Base-by-base conservation (phyloP, 2,329 filamentous ascomycete species). In the Orbilia oligospora region DNA sequence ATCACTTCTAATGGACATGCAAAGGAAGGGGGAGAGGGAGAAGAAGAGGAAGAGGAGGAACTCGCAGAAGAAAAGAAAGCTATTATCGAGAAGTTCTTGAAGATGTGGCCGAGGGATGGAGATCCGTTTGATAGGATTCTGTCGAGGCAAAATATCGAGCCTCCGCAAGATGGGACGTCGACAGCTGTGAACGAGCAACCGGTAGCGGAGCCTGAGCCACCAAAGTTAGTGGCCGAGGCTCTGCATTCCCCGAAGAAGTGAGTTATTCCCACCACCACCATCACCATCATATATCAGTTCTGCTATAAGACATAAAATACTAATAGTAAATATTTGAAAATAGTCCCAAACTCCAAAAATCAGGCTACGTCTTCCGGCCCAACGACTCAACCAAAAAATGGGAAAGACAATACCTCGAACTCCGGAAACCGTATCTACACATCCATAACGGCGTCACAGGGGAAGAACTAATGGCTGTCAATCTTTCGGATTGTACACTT, bases 321-420 rank as follows among this genome's bases (percentile, higher is more conserved):
- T 79, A 71, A 79, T 41, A 36, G 27, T n/a, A 16, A 20, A 85
- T 83, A n/a, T n/a, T n/a, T n/a, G n/a, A 84, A 5, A 18, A 64
- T 53, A 82, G 81, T 67, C 76, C 81, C 51, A 79, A 81, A 65
- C 73, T 96, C 0, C 87, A 97, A 81, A 97, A 97, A 85, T 91
- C 93, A 16, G 94, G 94, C 16, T 97, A 96, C 84, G 88, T 99
- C 16, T 87, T 98, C 51, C 92, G 93, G 1, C 94, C 94, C 0
- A 94, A 94, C 83, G 91, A 90, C 70, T 91, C 93, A 68, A 93
- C 91, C 41, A 92, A 91, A 22, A 90, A 92, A 79, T 99, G 96
- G 96, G 89, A 96, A 30, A 93, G 94, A 82, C 91, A 95, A 49
- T 98, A 97, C 83, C 93, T 97, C 63, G 96, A 99, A 85, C 88